phyloP scores from a whole-genome alignment of 1,139 yeast genomes.

The Geotrichum aggregatum region DNA sequence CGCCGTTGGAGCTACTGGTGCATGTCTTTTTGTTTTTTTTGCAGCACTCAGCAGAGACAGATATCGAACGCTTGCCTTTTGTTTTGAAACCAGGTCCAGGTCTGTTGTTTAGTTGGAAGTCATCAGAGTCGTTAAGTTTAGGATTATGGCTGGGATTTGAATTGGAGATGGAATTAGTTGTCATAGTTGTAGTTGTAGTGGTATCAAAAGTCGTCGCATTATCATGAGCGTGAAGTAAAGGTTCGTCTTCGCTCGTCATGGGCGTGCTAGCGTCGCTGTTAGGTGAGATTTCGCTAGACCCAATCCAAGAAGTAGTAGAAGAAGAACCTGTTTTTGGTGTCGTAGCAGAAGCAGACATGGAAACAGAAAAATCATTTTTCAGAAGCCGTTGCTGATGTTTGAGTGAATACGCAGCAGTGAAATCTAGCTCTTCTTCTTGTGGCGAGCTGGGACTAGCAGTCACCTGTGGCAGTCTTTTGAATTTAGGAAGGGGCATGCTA shows the following conservation, averaged over 20 bases:
- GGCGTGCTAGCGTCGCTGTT: slow-evolving; percentile 4
- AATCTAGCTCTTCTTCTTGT: neutral
- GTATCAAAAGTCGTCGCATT: neutral
- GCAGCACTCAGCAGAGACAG: neutral
- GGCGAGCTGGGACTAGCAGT: too few species aligned
- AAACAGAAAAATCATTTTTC: neutral
- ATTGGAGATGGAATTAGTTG: too few species aligned
- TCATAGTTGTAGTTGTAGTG: neutral
- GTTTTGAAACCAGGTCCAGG: neutral
- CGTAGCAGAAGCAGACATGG: neutral
- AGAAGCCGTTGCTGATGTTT: neutral
- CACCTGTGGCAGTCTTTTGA: slow-evolving; percentile 2
- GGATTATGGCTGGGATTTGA: neutral
- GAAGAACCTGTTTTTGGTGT: neutral
- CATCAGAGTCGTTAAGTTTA: neutral
- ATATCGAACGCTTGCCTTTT: neutral
- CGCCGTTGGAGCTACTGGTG: neutral
- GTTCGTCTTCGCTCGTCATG: slow-evolving; percentile 6
- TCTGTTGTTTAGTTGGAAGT: neutral
- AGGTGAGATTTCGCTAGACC: slow-evolving; percentile 1
- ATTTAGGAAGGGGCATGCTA: neutral
- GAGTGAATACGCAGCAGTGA: neutral
- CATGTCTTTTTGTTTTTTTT: neutral
- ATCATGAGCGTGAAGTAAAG: neutral
- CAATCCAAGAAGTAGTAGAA: neutral